phyloP scores from a whole-genome alignment of 2,329 filamentous ascomycete genomes.

The Epicoccum sorghinum region DNA sequence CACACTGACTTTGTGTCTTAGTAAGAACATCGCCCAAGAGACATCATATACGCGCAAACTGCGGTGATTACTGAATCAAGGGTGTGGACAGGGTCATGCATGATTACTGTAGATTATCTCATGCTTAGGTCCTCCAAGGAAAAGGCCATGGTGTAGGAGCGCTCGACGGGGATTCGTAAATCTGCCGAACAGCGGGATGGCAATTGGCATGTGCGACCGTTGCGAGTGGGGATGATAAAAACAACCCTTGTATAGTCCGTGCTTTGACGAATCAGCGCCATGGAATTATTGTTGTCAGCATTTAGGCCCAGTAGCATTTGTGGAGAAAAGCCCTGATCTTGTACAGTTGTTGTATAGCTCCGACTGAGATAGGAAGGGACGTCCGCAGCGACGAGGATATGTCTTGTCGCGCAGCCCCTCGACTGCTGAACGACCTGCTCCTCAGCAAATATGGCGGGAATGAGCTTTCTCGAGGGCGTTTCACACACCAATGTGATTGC shows the following conservation, averaged over 20 bases:
- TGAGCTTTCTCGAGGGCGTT: background rate
- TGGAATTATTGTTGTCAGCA: background rate
- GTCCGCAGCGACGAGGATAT: background rate
- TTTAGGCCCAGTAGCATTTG: background rate
- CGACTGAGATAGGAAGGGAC: background rate
- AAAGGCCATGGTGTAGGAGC: too few relatives aligned
- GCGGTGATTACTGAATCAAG: too few relatives aligned
- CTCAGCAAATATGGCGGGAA: background rate
- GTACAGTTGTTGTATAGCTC: background rate
- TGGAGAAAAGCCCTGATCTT: conserved; percentile 3
- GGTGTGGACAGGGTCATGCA: too few relatives aligned
- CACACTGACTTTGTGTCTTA: too few relatives aligned
- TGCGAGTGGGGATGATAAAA: conserved; percentile 4
- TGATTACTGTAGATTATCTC: too few relatives aligned
- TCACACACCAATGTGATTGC: conserved; percentile 3
- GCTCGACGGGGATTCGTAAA: too few relatives aligned
- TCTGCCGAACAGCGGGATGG: background rate
- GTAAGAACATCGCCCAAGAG: too few relatives aligned
- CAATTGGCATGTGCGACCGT: background rate
- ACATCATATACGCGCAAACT: too few relatives aligned
- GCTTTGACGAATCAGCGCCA: background rate
- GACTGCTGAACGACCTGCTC: background rate
- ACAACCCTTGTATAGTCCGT: background rate
- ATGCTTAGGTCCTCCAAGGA: too few relatives aligned
- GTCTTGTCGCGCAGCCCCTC: background rate